Evolutionary conservation across 176 grass and related monocot species (phyloP).

Genomic region (Poa annua): DNA sequence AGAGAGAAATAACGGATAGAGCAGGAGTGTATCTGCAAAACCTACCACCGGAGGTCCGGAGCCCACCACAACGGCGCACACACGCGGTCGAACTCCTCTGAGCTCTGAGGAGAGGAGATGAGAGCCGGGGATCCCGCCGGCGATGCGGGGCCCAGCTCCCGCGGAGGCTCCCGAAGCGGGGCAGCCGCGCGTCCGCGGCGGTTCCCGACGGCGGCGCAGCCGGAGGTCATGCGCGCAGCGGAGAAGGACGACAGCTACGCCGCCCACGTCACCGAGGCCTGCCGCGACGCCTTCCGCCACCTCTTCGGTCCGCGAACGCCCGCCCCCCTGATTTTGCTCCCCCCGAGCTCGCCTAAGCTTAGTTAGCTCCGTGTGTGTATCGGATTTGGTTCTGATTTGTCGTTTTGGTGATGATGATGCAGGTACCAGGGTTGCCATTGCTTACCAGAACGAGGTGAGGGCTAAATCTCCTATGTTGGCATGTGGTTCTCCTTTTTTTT

Average conservation of each 20-base stretch:
- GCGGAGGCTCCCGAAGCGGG: slow-evolving; percentile 22
- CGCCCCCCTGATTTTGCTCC: background rate
- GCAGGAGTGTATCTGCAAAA: slow-evolving; percentile 26
- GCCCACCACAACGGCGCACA: background rate
- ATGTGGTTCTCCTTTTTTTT: slow-evolving; percentile 16
- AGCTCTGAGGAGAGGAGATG: slow-evolving; percentile 43
- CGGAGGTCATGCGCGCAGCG: slow-evolving; percentile 96
- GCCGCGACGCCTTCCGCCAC: slow-evolving; percentile 91
- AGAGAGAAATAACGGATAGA: background rate
- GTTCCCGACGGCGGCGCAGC: slow-evolving; percentile 80
- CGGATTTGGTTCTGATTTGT: slow-evolving; percentile 30
- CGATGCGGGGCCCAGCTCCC: slow-evolving; percentile 66
- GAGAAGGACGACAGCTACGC: slow-evolving; percentile 98
- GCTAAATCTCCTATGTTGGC: slow-evolving; percentile 15
- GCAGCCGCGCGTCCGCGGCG: slow-evolving; percentile 28
- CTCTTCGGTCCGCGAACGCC: slow-evolving; percentile 65
- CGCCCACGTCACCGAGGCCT: slow-evolving; percentile 88
- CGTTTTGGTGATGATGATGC: slow-evolving; percentile 37
- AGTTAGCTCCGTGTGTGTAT: background rate
- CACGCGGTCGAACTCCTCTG: slow-evolving; percentile 5
- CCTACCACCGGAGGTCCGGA: background rate
- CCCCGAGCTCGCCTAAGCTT: background rate
- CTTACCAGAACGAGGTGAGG: slow-evolving; percentile 92
- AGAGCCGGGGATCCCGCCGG: slow-evolving; percentile 32
- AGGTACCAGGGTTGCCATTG: slow-evolving; percentile 82